Conservation (phyloP, 768 basidiomycete species). For the Lactifluus echinatus region DNA sequence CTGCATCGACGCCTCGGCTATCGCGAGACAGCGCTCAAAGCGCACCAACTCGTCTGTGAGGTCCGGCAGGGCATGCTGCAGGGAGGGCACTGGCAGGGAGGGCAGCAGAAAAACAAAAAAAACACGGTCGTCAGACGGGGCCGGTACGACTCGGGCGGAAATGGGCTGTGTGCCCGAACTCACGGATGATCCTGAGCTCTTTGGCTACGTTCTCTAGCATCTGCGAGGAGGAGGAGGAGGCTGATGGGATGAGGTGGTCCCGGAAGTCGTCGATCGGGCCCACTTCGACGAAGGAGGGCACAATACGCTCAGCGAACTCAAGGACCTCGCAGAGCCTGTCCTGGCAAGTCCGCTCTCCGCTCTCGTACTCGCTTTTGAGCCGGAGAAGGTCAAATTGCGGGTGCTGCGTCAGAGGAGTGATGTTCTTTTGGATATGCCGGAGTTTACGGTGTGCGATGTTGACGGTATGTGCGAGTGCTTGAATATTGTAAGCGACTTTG, state of each 20-base stretch:
- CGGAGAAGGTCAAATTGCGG: neutral
- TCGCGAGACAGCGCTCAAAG: conserved; percentile 1
- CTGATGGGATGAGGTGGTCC: conserved; percentile 2
- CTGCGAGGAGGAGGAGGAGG: neutral
- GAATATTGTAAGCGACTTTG: conserved; percentile 6
- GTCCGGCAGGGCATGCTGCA: neutral
- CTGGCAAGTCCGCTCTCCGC: neutral
- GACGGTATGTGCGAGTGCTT: conserved; percentile 2
- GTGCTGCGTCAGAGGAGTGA: neutral
- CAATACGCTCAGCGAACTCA: conserved; percentile 3
- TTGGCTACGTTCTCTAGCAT: neutral
- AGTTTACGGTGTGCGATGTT: neutral
- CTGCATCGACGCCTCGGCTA: conserved; percentile 1
- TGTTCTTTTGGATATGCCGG: neutral
- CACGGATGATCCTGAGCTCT: neutral
- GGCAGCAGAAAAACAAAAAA: neutral
- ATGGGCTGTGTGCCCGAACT: no score
- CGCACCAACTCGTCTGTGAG: neutral
- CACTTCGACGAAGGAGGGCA: conserved; percentile 6
- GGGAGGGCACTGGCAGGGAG: neutral
- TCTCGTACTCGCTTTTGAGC: conserved; percentile 8
- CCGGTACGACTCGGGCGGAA: neutral
- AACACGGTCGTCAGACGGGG: neutral
- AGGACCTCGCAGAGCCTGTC: neutral
- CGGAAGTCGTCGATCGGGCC: conserved; percentile 3